Evolutionary conservation across 2,329 filamentous ascomycete genomes (phyloP), one percentile per base, ranked within the genome.

Genomic region (Rhynchosporium secalis): DNA sequence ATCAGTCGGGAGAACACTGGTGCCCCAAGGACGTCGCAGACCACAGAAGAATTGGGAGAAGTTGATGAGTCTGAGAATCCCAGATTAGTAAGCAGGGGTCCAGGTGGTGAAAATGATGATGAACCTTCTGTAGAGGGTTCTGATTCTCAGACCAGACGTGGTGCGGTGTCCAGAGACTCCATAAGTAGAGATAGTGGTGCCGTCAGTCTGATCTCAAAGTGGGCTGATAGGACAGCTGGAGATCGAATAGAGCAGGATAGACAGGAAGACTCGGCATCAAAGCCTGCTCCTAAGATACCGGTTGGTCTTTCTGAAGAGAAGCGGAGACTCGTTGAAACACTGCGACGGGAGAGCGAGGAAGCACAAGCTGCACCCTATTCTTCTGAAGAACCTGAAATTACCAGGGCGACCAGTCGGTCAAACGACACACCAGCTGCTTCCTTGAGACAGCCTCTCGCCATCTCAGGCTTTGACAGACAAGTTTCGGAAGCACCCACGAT

Each of bases 131-230:
- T 20, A 8, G 63, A 54, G 29, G 40, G 49, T 26, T 47, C 51
- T 28, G 63, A 65, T 38, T 52, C 60, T 3, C 64, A 60, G 4
- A 47, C 46, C 12, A 65, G 56, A 31, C 60, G 33, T 45, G 48
- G 46, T 55, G 57, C 62, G 47, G 61, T 67, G 5, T 67, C 66
- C 31, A 63, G 62, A 52, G 65, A 68, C 12, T 67, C 69, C 9
- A 64, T 67, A 65, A 47, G 41, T 57, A 66, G 60, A 66, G 70
- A 73, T 58, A 49, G 63, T 38, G 66, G 70, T 54, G 66, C 71
- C 33, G 68, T 76, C 41, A 76, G 73, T 48, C 64, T 82, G 49
- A 79, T 83, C 52, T 78, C 78, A 12, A 75, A 77, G 26, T 82
- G 81, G 80, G 69, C 75, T 6, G 74, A 74, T n/a, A 73, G 72